These are phyloP conservation scores for Beauveria medogensis DNA, from an alignment of 2,329 filamentous ascomycete species.

Conservation along the genomic window DNA sequence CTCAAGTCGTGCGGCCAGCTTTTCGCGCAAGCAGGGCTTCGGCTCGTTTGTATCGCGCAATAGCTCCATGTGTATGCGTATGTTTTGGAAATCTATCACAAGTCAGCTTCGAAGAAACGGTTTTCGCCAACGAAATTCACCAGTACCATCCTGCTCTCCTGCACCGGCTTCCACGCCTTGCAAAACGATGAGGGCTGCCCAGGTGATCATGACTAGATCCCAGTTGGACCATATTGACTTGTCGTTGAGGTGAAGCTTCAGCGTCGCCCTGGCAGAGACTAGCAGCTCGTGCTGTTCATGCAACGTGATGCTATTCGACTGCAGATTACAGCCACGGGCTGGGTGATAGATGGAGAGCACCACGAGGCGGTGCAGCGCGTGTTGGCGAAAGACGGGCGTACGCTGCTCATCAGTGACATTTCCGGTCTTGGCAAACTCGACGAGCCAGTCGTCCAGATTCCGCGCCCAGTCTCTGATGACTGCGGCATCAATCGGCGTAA, in stretches of 20 bases:
- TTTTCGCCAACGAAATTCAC: not conserved
- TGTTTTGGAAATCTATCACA: slow-evolving; percentile 19
- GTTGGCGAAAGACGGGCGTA: slow-evolving; percentile 31
- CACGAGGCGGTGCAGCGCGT: slow-evolving; percentile 32
- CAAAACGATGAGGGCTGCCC: slow-evolving; percentile 35
- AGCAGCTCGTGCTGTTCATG: slow-evolving; percentile 33
- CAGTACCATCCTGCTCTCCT: slow-evolving; percentile 28
- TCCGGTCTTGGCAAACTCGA: slow-evolving; percentile 26
- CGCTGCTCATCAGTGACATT: slow-evolving; percentile 26
- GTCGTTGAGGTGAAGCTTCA: slow-evolving; percentile 32
- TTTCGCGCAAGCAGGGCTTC: slow-evolving; percentile 18
- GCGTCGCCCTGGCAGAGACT: slow-evolving; percentile 31
- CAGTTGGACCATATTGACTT: slow-evolving; percentile 35
- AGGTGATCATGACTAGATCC: slow-evolving; percentile 36
- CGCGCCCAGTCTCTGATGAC: slow-evolving; percentile 35
- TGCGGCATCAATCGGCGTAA: slow-evolving; percentile 31
- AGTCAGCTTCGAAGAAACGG: not conserved
- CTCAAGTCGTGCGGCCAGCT: slow-evolving; percentile 19
- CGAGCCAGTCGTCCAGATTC: slow-evolving; percentile 33
- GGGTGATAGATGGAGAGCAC: slow-evolving; percentile 36
- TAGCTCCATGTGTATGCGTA: slow-evolving; percentile 22
- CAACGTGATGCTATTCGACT: slow-evolving; percentile 28
- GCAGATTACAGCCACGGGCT: slow-evolving; percentile 30
- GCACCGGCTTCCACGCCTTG: slow-evolving; percentile 33
- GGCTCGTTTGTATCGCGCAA: slow-evolving; percentile 22